Base-by-base conservation (phyloP, 2,329 filamentous ascomycete genomes). In the Verticillium isaacii region DNA sequence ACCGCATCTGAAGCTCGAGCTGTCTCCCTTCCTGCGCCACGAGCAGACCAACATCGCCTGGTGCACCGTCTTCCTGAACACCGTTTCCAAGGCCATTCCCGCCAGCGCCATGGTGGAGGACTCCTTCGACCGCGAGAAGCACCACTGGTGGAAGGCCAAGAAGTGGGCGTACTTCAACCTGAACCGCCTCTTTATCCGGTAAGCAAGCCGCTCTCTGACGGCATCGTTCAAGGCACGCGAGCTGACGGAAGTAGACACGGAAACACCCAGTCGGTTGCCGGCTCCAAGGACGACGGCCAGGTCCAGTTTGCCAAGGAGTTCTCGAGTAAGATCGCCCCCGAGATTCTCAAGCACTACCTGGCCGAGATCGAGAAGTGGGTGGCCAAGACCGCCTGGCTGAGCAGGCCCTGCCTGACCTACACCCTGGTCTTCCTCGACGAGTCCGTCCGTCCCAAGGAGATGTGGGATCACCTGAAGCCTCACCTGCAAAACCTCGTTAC, bases 141-240 rank as follows among this genome's bases (percentile, higher is more conserved):
- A 97, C 73, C 93, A 97, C 75, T 99, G 95, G 94, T 99, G 94
- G 94, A 99, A 98, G 82, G 91, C 93, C 66, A 98, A 98, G 88
- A 99, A 99, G 78, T 98, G 95, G 95, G 91, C 94, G 15, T 99
- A 97, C 77, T 96, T 95, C 71, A 98, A 98, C 76, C 79, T 99
- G 69, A 99, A 99, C 79, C 87, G 95, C 65, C 85, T 99, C 19
- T 99, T 95, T 72, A 93, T 98, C 68, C 86, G 92, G 91, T 94
- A 79, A 64, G 83, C n/a, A 34, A 32, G 2, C 4, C 55, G n/a
- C 19, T 12, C 19, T 36, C 12, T 34, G 6, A n/a, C 17, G 36
- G 14, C 14, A 32, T 61, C 9, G 57, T 56, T 64, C 41, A 61
- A 3, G 29, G 29, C 29, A 29, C 29, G 29, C 29, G 5, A 56